Percentiles rank a stretch among this genome's conserved stretches.
These are phyloP conservation scores for Ogataea nitratoaversa DNA, from an alignment of 805 yeast species.

Conservation along the genomic window DNA sequence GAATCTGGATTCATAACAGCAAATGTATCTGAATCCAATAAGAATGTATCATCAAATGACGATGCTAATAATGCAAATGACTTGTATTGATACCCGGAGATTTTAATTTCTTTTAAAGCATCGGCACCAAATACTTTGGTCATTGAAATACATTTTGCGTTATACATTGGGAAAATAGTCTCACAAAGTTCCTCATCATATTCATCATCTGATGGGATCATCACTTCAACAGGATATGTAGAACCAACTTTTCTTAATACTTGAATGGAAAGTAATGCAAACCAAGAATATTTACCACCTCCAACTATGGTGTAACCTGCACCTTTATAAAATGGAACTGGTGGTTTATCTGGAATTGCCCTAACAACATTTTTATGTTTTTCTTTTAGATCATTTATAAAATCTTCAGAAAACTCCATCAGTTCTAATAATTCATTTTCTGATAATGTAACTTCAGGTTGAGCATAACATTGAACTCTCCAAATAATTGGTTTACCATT, in stretches of 20 bases:
- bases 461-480: slow-evolving; percentile 17
- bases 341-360: slow-evolving; percentile 40
- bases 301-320: slow-evolving; percentile 33
- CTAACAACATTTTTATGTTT: slow-evolving; percentile 42
- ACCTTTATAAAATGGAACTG: slow-evolving; percentile 17
- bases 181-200: slow-evolving; percentile 36
- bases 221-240: slow-evolving; percentile 34
- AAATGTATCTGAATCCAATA: slow-evolving; percentile 73
- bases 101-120: slow-evolving; percentile 9
- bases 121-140: slow-evolving; percentile 30
- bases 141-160: slow-evolving; percentile 36
- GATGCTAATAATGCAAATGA: slow-evolving; percentile 58
- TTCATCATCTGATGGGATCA: slow-evolving; percentile 32
- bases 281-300: slow-evolving; percentile 35
- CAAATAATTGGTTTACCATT: slow-evolving; percentile 23
- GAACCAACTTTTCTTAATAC: slow-evolving; percentile 37
- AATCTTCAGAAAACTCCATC: slow-evolving; percentile 24
- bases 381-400: slow-evolving; percentile 36
- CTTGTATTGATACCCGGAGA: slow-evolving; percentile 28
- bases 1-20: slow-evolving; percentile 63
- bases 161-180: slow-evolving; percentile 31
- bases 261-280: slow-evolving; percentile 32
- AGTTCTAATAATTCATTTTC: slow-evolving; percentile 5
- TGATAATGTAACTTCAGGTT: slow-evolving; percentile 5
- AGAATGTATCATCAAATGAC: slow-evolving; percentile 63